Base-by-base conservation (phyloP, 352 stramenopile genomes). In the Saprolegnia parasitica region DNA sequence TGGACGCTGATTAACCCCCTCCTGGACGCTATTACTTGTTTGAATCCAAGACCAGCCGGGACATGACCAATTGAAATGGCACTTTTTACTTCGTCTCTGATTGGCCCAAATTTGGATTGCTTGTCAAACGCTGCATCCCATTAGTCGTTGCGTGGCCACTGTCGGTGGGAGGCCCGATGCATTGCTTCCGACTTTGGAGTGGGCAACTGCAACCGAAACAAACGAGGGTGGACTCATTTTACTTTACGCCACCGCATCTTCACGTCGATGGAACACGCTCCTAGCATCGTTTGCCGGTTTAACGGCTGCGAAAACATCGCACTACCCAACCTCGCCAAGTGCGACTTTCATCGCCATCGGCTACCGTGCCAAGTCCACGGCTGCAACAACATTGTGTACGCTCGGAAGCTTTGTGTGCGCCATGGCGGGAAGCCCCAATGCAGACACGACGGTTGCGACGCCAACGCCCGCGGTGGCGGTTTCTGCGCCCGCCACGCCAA, bases 391-490 rank as follows among this genome's bases (percentile, higher is more conserved):
- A 54, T 57, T 54, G 62, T 68, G 15, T 68, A 68, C 37, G 62
- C 62, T 9, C 40, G 62, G 13, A 21, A 68, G 16, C 24, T 68
- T 4, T 68, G 62, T 21, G 50, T 54, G 24, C 46, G 62, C 46
- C 62, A 68, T 60, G 62, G 62, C 3, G 62, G 32, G 18, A 68
- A 60, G 35, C 50, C 64, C 0, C 35, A 52, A 15, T 68, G 62
- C n/a, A 21, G 13, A 24, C 42, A 58, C 50, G 24, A 35, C 21
- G 50, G 50, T 5, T 68, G 62, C 62, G 65, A 71, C 35, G 90
- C 91, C 62, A 91, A 84, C 63, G 84, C 85, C 18, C 83, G 91
- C 21, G 88, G 80, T 76, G 82, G 85, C 37, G 83, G 85, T 62
- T 85, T 86, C 70, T 95, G 87, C 67, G 91, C 92, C 20, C 81